Evolutionary conservation across 1,284 basidiomycete species (phyloP).

Genomic region (Cryptococcus sp.): DNA sequence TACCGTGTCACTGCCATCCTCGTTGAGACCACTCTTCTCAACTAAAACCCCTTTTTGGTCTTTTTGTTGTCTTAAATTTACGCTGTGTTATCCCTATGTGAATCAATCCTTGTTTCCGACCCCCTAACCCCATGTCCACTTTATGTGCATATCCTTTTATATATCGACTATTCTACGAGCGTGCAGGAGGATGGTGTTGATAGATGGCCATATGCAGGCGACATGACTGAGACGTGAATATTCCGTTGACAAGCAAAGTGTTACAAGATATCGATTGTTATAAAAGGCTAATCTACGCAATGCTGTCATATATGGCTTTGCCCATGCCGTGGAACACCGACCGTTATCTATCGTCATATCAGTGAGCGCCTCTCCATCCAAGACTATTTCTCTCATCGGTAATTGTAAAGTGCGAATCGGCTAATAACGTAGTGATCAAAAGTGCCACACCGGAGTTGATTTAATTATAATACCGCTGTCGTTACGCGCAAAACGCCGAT

Average conservation of each 20-base stretch:
- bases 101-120: neutral
- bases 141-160: neutral
- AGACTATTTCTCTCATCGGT: too few relatives aligned
- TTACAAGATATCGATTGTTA: neutral
- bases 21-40: conserved; percentile 77
- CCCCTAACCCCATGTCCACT: neutral
- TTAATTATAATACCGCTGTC: neutral
- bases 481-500: conserved; percentile 1
- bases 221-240: neutral
- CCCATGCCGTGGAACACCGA: too few relatives aligned
- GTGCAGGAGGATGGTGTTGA: neutral
- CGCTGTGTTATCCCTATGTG: neutral
- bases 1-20: conserved; percentile 85
- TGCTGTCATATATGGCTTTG: too few relatives aligned
- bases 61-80: neutral
- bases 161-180: neutral
- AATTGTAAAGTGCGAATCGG: too few relatives aligned
- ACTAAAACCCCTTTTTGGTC: conserved; percentile 19
- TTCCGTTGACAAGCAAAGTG: neutral
- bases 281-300: too few relatives aligned
- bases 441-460: too few relatives aligned
- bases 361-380: too few relatives aligned
- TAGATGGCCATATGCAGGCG: neutral
- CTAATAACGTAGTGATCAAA: too few relatives aligned
- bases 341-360: too few relatives aligned